Conservation (phyloP, 495 filamentous ascomycete species). For the Talaromyces nanjingensis region DNA sequence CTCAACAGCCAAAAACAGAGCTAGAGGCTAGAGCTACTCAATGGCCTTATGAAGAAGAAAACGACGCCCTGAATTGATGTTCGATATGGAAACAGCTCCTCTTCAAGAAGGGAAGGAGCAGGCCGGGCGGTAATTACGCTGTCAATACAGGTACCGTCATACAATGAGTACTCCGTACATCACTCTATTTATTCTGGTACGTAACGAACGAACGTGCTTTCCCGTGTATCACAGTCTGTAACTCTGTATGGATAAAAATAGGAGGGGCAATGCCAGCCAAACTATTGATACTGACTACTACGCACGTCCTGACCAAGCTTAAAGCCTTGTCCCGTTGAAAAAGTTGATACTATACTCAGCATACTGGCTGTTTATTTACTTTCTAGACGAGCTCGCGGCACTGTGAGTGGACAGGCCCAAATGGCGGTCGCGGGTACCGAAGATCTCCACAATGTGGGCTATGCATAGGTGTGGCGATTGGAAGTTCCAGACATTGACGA, state of each 20-base stretch:
- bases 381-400: neutral
- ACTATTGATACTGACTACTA: neutral
- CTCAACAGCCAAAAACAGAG: neutral
- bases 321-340: neutral
- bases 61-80: neutral
- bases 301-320: neutral
- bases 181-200: neutral
- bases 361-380: neutral
- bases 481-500: conserved; percentile 2
- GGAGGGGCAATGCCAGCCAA: neutral
- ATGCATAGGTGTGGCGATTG: conserved; percentile 2
- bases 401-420: neutral
- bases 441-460: conserved; percentile 2
- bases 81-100: neutral
- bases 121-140: neutral
- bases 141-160: neutral
- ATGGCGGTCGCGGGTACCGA: conserved; percentile 6
- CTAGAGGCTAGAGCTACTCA: neutral
- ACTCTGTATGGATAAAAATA: neutral
- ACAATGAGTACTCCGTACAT: neutral
- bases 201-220: neutral
- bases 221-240: neutral
- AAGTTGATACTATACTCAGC: too few species aligned
- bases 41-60: neutral
- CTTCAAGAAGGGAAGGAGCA: neutral